These are phyloP conservation scores for Limnomonas spitsbergensis DNA, from an alignment of 139 green algal species.

Conservation along the genomic window DNA sequence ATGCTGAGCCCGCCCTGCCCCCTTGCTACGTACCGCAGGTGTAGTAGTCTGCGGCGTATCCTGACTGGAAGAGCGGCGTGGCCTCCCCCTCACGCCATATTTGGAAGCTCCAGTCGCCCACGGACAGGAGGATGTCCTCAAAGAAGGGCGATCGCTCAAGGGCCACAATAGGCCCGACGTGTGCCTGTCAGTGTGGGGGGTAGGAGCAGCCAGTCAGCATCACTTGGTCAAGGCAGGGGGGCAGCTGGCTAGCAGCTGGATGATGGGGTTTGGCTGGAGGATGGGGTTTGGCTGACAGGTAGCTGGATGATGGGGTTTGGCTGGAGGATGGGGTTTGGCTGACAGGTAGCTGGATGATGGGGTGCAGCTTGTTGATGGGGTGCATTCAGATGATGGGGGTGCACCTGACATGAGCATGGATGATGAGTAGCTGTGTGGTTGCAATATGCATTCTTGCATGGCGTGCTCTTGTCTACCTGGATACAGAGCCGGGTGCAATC, in stretches of 20 bases:
- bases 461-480: slow-evolving; percentile 25
- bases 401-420: no score
- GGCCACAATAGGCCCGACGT: slow-evolving; percentile 53
- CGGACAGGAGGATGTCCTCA: slow-evolving; percentile 69
- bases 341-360: no score
- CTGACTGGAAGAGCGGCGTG: slow-evolving; percentile 61
- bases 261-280: not conserved
- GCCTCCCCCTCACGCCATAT: slow-evolving; percentile 37
- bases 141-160: slow-evolving; percentile 81
- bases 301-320: not conserved
- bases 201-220: no score
- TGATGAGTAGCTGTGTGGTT: no score
- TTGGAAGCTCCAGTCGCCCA: slow-evolving; percentile 74
- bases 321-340: no score
- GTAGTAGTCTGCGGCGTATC: slow-evolving; percentile 61
- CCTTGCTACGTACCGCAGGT: slow-evolving; percentile 49
- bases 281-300: not conserved
- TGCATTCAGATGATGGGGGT: no score
- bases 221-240: not conserved
- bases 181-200: slow-evolving; percentile 27
- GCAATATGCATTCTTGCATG: no score
- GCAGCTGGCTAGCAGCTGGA: not conserved
- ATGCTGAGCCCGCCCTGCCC: no score
- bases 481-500: slow-evolving; percentile 52
- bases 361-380: no score